A percentile compares a stretch with the other conserved stretches of the same genome.
These are phyloP conservation scores for Tolypocladium cylindrosporum DNA, from an alignment of 2,329 filamentous ascomycete genomes.

Conservation along the genomic window DNA sequence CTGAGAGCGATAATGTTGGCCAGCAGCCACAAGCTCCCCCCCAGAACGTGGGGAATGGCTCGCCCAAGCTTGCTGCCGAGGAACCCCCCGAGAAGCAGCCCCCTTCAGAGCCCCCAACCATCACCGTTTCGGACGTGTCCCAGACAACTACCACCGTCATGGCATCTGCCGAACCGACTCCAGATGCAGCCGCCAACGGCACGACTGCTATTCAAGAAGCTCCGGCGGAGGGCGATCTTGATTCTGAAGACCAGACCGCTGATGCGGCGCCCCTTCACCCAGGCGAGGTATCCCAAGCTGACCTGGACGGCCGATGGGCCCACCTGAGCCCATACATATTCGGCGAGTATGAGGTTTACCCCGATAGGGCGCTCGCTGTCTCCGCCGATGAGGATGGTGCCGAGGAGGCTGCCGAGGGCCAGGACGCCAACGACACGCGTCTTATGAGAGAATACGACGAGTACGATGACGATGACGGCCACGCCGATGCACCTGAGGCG, in stretches of 20 bases:
- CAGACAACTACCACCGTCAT: not conserved
- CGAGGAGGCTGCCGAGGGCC: conserved; percentile 6
- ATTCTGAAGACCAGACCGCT: not conserved
- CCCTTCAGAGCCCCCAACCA: not conserved
- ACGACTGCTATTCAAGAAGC: not conserved
- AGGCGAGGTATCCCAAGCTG: conserved; percentile 16
- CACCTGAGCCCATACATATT: conserved; percentile 30
- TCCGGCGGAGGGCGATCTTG: not conserved
- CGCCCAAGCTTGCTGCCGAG: too few relatives aligned
- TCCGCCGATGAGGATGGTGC: not conserved
- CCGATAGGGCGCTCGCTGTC: conserved; percentile 5
- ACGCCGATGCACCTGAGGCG: conserved; percentile 19
- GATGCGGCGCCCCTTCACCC: conserved; percentile 1
- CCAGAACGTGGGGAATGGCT: not conserved
- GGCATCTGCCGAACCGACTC: not conserved
- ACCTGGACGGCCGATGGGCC: conserved; percentile 23
- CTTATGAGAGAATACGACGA: conserved; percentile 8
- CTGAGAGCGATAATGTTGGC: not conserved
- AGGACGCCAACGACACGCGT: conserved; percentile 15
- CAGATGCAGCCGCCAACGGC: not conserved
- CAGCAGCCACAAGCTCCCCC: not conserved
- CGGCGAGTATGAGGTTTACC: conserved; percentile 27
- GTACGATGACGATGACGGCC: conserved; percentile 20
- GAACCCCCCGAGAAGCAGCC: not conserved
- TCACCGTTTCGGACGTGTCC: not conserved